Base-by-base conservation (phyloP, 1,284 basidiomycete species). In the Boletus austroedulis region DNA sequence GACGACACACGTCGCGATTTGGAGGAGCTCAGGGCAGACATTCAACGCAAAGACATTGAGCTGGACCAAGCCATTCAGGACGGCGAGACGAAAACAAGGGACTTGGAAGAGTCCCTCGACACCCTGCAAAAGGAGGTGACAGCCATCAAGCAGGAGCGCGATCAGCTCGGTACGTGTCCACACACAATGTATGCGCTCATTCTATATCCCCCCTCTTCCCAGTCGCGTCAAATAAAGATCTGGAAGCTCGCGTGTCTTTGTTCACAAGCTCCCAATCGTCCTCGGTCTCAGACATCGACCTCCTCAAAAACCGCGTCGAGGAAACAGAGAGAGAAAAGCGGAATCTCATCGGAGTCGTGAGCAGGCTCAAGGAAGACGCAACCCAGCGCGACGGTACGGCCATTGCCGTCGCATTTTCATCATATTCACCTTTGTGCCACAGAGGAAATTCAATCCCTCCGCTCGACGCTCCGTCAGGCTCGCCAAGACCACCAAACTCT, bases 311-410 rank as follows among this genome's bases (percentile, higher is more conserved):
- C 56, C 81, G 82, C 38, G 76, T 89, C 5, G 86, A 89, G 7
- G 86, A 91, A 64, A 80, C 81, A 1, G 89, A 92, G 63, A 80
- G 85, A 47, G 91, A 93, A 76, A 93, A 92, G 71, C 82, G 89
- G 29, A 89, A 92, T 61, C 79, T 93, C 51, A 77, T 94, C 40
- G 80, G 79, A 40, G 85, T 90, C 26, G 82, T 92, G 12, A 89
- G 84, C 69, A 80, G 89, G 53, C 70, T 90, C 58, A 86, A 89
- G 69, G 83, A 89, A 63, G 90, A 92, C 62, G 76, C 78, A 49
- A 66, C 79, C 17, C 84, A 89, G 66, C 81, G 85, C 55, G 87
- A 91, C 65, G 87, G 86, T 88, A 54, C 53, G 73, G 61, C 10
- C 12, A 19, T 21, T 5, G 50, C 6, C 34, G 28, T 29, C 32